Percentiles rank a stretch among this genome's conserved stretches.
These are phyloP conservation scores for Heliamphora pulchella DNA, from an alignment of 179 eudicot genomes.

Conservation along the genomic window DNA sequence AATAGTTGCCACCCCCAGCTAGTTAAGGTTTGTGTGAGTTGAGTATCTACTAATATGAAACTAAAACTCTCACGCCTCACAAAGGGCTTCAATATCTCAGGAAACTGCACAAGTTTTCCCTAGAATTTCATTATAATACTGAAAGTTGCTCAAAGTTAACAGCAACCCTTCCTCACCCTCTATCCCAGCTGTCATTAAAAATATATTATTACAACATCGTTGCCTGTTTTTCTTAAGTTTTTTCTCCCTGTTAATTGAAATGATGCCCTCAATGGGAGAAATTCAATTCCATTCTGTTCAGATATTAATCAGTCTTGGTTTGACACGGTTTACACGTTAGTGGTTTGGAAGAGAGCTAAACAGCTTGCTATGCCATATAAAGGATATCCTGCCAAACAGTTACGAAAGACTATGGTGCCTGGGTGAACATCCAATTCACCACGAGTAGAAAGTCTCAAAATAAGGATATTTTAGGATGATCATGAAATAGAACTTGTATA, in stretches of 20 bases:
- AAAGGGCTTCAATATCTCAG: not conserved
- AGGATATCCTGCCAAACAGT: not conserved
- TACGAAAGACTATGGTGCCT: not conserved
- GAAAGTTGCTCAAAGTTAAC: constrained; percentile 1
- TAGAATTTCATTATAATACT: not conserved
- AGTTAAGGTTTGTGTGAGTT: not conserved
- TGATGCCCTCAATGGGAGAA: constrained; percentile 5
- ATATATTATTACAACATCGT: not conserved
- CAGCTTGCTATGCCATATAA: not conserved
- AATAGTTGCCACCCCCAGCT: not conserved
- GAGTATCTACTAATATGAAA: not conserved
- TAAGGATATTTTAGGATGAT: not conserved
- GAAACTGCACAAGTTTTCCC: not conserved
- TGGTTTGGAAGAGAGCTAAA: not conserved
- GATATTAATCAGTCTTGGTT: not conserved
- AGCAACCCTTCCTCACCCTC: not conserved
- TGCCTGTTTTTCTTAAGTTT: not conserved
- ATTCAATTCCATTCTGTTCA: not conserved
- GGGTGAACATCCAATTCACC: not conserved
- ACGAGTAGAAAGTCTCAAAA: not conserved
- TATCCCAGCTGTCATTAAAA: not conserved
- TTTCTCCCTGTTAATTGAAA: not conserved
- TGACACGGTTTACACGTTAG: not conserved
- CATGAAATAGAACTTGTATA: not conserved
- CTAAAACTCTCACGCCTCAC: not conserved